Percentiles rank a stretch among this genome's conserved stretches.
Evolutionary conservation across 768 basidiomycete genomes (phyloP).

Genomic region (Tulasnella calospora): DNA sequence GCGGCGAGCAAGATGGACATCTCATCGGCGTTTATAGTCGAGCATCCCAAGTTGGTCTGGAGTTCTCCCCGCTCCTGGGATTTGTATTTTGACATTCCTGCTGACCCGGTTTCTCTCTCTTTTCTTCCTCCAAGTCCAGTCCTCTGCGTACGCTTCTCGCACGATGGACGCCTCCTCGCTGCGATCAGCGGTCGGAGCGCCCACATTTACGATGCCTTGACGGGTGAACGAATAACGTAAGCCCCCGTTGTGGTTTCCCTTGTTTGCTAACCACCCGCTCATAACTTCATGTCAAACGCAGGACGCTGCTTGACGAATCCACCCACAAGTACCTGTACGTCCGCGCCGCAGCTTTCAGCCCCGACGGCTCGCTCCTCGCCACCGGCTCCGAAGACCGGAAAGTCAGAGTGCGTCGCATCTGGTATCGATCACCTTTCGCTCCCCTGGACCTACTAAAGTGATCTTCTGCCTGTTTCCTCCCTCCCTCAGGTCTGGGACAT

Average conservation of each 20-base stretch:
- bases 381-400: conserved; percentile 5
- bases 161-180: neutral
- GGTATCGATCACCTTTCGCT: neutral
- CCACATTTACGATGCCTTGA: neutral
- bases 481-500: neutral
- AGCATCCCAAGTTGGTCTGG: conserved; percentile 7
- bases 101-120: neutral
- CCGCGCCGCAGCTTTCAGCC: neutral
- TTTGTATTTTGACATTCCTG: neutral
- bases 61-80: neutral
- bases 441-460: neutral
- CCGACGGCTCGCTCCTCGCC: neutral
- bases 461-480: too few species aligned
- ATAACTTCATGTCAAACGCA: neutral
- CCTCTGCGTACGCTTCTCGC: neutral
- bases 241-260: neutral
- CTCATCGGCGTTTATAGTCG: neutral
- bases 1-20: neutral
- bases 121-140: neutral
- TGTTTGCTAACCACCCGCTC: neutral
- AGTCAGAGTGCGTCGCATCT: neutral
- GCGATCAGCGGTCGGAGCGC: neutral
- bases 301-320: neutral
- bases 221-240: neutral
- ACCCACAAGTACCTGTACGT: neutral